Base-by-base conservation (phyloP, 2,329 filamentous ascomycete genomes). In the Monosporascus sp. region DNA sequence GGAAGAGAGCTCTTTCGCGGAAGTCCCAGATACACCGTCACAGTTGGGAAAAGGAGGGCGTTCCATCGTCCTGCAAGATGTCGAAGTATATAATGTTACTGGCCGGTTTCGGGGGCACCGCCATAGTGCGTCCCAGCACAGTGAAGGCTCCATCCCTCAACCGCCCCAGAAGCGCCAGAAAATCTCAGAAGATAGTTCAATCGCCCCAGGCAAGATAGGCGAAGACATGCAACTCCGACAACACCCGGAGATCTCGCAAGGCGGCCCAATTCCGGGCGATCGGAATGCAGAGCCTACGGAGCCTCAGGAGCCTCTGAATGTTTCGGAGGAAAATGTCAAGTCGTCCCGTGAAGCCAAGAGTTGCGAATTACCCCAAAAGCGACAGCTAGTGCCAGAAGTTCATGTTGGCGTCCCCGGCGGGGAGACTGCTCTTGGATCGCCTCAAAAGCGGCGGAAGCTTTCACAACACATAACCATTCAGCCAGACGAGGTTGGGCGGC, bases 1-100 rank as follows among this genome's bases (percentile, higher is more conserved):
- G 11, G 43, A 46, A 17, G 8, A 26, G n/a, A n/a, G n/a, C 24
- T 17, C n/a, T 16, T 14, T 3, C 3, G 24, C 22, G 24, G 11
- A 16, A n/a, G n/a, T n/a, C 6, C 22, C 17, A 2, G 24, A 27
- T n/a, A 46, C 43, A n/a, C 43, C 24, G 14, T 35, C 19, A 31
- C 45, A 35, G 1, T 17, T 37, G 7, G 40, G 35, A 44, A 40
- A 53, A 48, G 27, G 45, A 24, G 45, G 52, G 20, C 48, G 58
- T 14, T 56, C 56, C 43, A 56, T 66, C 38, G 17, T 61, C 26
- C 45, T 66, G 8, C 59, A 61, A 48, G 54, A 65, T 48, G 50
- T 66, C 1, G 55, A 64, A 47, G 60, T 61, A 16, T 64, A 60
- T 38, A 56, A 63, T 53, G 54, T 57, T 51, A 58, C 60, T 31